Evolutionary conservation across 2,329 filamentous ascomycete species (phyloP), one percentile per base, ranked within the genome.

Genomic region (Epichloe baconii): DNA sequence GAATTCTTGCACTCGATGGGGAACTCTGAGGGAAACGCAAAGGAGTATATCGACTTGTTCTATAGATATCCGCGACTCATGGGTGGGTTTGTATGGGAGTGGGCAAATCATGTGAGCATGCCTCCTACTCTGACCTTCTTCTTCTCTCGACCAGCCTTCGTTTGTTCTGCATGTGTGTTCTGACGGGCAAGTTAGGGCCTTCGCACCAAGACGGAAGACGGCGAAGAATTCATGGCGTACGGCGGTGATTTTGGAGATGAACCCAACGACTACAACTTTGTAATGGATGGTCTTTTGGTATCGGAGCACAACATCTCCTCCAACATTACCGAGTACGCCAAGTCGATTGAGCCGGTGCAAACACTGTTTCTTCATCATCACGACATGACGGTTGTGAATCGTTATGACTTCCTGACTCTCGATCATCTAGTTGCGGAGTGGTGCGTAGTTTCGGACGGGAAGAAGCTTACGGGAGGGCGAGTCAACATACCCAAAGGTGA

Each of bases 11-110:
- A 79, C 55, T 82, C 84, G 0, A 87, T 88, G 83, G 85, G 84
- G 0, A 87, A 86, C 52, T 83, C 82, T 0, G 83, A 82, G 0
- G 83, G 84, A 1, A 77, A 75, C 1, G 68, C 86, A 47, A 74
- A 80, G 54, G 83, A 86, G 53, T 87, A 88, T 54, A 68, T 84
- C 12, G 76, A 83, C 6, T 72, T 76, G 0, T 88, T 86, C 62
- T 77, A 80, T 58, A 72, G 74, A 43, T 72, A 70, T 34, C 61
- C 62, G 0, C 55, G 62, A 0, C 58, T 70, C 0, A 82, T 85
- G 66, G 83, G 83, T 5, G 83, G 83, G 0, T 80, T 78, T 37
- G 73, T 82, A 3, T 83, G 79, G 79, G 79, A 83, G 57, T 83
- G 79, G 79, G 74, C 72, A 0, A 82, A 80, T 52, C 78, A 82